These are phyloP conservation scores for Metschnikowia kunwiensis DNA, from an alignment of 805 yeast species.

Conservation along the genomic window DNA sequence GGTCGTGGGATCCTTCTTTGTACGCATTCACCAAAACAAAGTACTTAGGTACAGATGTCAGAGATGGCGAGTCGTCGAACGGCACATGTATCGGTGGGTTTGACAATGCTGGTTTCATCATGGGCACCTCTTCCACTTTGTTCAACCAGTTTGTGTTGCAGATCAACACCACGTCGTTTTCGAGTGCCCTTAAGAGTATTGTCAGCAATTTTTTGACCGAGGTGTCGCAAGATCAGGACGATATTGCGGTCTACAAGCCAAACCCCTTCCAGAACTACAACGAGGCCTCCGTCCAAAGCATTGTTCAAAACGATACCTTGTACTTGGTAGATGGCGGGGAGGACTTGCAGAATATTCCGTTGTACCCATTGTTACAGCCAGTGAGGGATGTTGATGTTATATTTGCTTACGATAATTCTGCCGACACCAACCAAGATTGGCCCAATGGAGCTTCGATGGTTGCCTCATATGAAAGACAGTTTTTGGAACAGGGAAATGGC, in stretches of 20 bases:
- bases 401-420: slow-evolving; percentile 39
- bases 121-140: slow-evolving; percentile 40
- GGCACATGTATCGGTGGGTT: slow-evolving; percentile 60
- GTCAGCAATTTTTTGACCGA: slow-evolving; percentile 24
- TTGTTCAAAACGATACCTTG: slow-evolving; percentile 29
- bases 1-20: slow-evolving; percentile 83
- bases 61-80: slow-evolving; percentile 53
- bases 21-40: slow-evolving; percentile 61
- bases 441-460: slow-evolving; percentile 43
- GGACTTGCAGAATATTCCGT: slow-evolving; percentile 41
- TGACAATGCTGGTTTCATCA: slow-evolving; percentile 57
- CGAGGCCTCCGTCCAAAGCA: slow-evolving; percentile 19
- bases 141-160: slow-evolving; percentile 34
- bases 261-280: slow-evolving; percentile 34
- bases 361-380: slow-evolving; percentile 39
- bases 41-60: slow-evolving; percentile 66
- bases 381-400: slow-evolving; percentile 38
- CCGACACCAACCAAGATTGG: slow-evolving; percentile 35
- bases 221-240: slow-evolving; percentile 28
- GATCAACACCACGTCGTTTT: slow-evolving; percentile 22
- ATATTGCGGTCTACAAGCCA: slow-evolving; percentile 39
- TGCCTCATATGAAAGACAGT: slow-evolving; percentile 32
- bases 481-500: slow-evolving; percentile 24
- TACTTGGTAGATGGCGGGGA: slow-evolving; percentile 44
- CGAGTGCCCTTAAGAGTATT: slow-evolving; percentile 24